These are phyloP conservation scores for Lactarius psammicola DNA, from an alignment of 768 basidiomycete genomes.

Conservation along the genomic window DNA sequence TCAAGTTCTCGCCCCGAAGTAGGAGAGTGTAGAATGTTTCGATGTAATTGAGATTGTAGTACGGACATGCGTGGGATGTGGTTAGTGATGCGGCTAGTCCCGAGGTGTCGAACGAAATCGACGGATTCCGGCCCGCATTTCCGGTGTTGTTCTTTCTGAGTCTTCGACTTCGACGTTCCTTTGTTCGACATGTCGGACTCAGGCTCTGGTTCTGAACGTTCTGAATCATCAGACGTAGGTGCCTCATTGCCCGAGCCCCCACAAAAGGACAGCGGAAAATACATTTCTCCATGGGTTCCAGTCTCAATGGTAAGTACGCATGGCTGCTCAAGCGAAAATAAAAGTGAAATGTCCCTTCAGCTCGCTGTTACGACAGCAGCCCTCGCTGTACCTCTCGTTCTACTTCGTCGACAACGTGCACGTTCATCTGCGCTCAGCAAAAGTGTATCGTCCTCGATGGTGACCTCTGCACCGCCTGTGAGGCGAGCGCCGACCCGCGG, in stretches of 20 bases:
- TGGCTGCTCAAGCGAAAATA: neutral
- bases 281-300: slow-evolving; percentile 21
- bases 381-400: slow-evolving; percentile 34
- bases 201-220: neutral
- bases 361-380: slow-evolving; percentile 36
- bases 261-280: neutral
- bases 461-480: slow-evolving; percentile 28
- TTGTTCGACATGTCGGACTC: neutral
- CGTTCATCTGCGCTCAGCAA: neutral
- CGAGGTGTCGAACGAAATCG: no score
- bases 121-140: neutral
- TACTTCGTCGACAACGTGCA: slow-evolving; percentile 34
- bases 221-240: neutral
- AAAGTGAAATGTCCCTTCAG: slow-evolving; percentile 20
- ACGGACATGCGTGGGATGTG: no score
- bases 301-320: slow-evolving; percentile 23
- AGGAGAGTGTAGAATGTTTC: neutral
- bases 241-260: neutral
- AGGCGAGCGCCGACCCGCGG: slow-evolving; percentile 10
- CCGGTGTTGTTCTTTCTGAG: neutral
- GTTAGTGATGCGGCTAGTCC: no score
- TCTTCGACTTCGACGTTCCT: neutral
- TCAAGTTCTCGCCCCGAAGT: neutral
- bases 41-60: neutral
- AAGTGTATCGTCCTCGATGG: slow-evolving; percentile 25